Base-by-base conservation (phyloP, 1,284 basidiomycete species). In the Ceratobasidium sp. region DNA sequence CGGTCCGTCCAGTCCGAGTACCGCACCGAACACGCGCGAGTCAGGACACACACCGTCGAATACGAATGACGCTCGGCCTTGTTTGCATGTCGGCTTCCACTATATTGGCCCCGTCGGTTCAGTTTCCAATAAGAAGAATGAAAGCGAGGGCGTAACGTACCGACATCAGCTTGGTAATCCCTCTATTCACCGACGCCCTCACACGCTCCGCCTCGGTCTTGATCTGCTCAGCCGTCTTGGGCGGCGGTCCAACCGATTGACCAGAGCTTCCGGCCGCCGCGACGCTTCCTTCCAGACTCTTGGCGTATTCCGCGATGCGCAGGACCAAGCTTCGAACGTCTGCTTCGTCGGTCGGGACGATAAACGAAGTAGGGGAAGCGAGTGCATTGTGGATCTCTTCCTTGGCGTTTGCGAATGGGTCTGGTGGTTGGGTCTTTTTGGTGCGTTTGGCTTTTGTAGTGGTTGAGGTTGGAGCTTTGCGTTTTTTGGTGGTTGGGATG, bases 11-110 rank as follows among this genome's bases (percentile, higher is more conserved):
- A 90, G 83, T 0, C 85, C 84, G 80, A 91, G 81, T 56, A 90
- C 81, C 3, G 83, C 84, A 1, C 88, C 89, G 80, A 91, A 91
- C 44, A 91, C 86, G n/a, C 83, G 85, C 0, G 88, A 86, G 81
- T 91, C 88, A 9, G 85, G 81, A 81, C 89, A 91, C 15, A 91
- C 86, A 18, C 89, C 90, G 78, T 91, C 89, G 81, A 90, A 91
- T 12, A 82, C 81, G 86, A 87, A 91, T 78, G 87, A 89, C 12
- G 90, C 86, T 15, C 83, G 80, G 28, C 88, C 87, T 0, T 83
- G 86, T 81, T 89, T 90, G 83, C 89, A 90, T 1, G 87, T 87
- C 2, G 88, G 85, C 80, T 87, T 88, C 89, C 89, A 90, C 89
- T 90, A 68, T 39, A 75, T n/a, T n/a, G n/a, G n/a, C n/a, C n/a